Evolutionary conservation across 768 basidiomycete genomes (phyloP).

Genomic region (Mycena haematopus): DNA sequence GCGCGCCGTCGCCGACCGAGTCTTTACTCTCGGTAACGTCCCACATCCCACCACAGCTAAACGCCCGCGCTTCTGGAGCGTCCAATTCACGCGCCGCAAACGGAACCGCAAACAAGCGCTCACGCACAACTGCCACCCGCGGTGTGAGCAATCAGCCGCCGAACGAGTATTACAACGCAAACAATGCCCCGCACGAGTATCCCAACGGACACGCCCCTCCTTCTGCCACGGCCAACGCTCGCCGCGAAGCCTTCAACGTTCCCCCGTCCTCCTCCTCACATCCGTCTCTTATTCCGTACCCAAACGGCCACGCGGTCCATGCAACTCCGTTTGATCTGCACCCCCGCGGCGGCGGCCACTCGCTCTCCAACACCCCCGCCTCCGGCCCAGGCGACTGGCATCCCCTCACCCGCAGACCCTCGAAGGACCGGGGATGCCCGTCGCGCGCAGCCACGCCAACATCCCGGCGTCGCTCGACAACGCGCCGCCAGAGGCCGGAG

Average conservation of each 20-base stretch:
- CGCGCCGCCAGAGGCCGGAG: constrained; percentile 41
- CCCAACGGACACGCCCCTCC: constrained; percentile 31
- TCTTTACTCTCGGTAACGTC: constrained; percentile 77
- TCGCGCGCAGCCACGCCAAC: constrained; percentile 49
- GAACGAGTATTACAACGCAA: constrained; percentile 41
- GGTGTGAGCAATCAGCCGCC: constrained; percentile 44
- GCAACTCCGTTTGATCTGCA: constrained; percentile 50
- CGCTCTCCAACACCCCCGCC: constrained; percentile 41
- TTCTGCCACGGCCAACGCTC: constrained; percentile 30
- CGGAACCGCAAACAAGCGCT: constrained; percentile 47
- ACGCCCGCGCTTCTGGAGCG: constrained; percentile 32
- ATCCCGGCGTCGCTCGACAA: constrained; percentile 9
- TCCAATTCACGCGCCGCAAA: constrained; percentile 34
- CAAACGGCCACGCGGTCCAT: constrained; percentile 41
- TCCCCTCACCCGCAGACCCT: constrained; percentile 60
- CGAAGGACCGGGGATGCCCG: constrained; percentile 83
- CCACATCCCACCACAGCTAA: constrained; percentile 52
- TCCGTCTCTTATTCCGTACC: constrained; percentile 61
- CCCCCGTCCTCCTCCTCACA: constrained; percentile 59
- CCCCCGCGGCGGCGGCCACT: constrained; percentile 37
- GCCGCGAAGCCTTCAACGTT: constrained; percentile 51
- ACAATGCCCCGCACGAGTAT: constrained; percentile 37
- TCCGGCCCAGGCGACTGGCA: constrained; percentile 51
- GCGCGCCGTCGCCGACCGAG: constrained; percentile 73
- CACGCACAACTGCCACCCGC: constrained; percentile 47